Evolutionary conservation across 108 stramenopile genomes (phyloP).

Genomic region (Mediolabrus comicus): DNA sequence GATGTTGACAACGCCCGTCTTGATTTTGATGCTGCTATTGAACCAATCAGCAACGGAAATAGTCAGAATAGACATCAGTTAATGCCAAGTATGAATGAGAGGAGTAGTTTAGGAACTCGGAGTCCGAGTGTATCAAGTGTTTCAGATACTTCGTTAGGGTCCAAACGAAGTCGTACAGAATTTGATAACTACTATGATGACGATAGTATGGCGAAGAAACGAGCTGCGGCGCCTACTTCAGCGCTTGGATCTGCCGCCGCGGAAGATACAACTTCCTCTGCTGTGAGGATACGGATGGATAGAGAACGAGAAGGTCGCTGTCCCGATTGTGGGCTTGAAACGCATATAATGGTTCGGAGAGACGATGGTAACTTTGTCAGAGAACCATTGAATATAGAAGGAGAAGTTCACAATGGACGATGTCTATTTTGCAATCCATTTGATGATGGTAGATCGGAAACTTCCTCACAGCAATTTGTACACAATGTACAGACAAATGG

Average conservation of each 20-base stretch:
- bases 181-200: neutral
- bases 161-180: neutral
- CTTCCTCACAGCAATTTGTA: neutral
- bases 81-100: neutral
- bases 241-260: neutral
- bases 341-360: conserved; percentile 17
- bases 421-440: conserved; percentile 42
- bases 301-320: conserved; percentile 49
- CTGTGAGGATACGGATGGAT: conserved; percentile 10
- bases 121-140: neutral
- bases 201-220: neutral
- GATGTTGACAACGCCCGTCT: neutral
- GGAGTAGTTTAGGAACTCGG: neutral
- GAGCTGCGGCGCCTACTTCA: neutral
- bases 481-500: neutral
- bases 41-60: neutral
- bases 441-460: conserved; percentile 1
- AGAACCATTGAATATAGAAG: conserved; percentile 36
- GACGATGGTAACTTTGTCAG: conserved; percentile 8
- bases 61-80: neutral
- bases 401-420: conserved; percentile 31
- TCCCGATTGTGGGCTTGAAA: conserved; percentile 48
- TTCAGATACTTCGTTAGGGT: neutral
- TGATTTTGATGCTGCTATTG: neutral
- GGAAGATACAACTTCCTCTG: neutral